Base-by-base conservation (phyloP, 495 filamentous ascomycete species). In the Durotheca rogersii region DNA sequence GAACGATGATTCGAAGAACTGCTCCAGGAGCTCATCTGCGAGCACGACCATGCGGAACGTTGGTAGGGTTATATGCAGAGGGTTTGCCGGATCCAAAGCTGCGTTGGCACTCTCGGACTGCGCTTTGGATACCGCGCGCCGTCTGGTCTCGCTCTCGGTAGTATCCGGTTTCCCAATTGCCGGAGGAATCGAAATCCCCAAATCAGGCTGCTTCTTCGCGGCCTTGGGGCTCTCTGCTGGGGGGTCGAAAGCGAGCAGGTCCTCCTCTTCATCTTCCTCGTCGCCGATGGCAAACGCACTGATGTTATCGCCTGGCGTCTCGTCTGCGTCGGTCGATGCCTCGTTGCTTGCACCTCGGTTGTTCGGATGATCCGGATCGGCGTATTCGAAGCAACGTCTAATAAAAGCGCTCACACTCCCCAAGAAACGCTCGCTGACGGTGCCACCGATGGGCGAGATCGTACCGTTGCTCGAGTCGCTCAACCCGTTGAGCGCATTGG, bases 31-130 rank as follows among this genome's bases (percentile, higher is more conserved):
- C 61, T 98, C 93, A 66, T 98, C 93, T 47, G 93, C 93, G 15
- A 98, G 81, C 34, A 98, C 85, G 17, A 98, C 89, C 93, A 98
- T 98, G 56, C 93, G 86, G 79, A 98, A 98, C 15, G 93, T 98
- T 0, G 94, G 94, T 6, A 98, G 82, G 6, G 94, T 97, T 63
- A 98, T 96, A 67, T 95, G 86, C 0, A 98, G 79, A 0, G 93
- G 93, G 47, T 93, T 90, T 33, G 86, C 81, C 0, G 93, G 93
- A 65, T 98, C 90, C 4, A 98, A 83, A 17, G 93, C 93, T 11
- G 84, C 79, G 61, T 98, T 98, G 18, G 90, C 90, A 14, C 77
- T 74, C 57, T 78, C 78, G 1, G 78, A 72, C 63, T 78, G 69
- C n/a, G 75, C 73, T 57, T 76, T 73, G 41, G 80, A 78, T 47